Evolutionary conservation across 73 alveolate species (phyloP).

Genomic region (Paraurostyla sp.): DNA sequence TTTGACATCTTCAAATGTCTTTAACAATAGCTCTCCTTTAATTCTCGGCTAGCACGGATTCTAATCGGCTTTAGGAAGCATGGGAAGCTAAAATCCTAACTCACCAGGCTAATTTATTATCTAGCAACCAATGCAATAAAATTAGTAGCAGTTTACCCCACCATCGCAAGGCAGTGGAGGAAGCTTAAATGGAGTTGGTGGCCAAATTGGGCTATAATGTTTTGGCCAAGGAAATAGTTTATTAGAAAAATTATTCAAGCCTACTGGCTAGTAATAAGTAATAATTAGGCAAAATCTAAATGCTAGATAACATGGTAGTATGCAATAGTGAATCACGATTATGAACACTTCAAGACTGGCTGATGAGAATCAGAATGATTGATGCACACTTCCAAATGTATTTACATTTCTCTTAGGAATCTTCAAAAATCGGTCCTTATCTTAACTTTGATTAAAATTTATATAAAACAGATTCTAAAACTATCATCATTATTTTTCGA

Average conservation of each 20-base stretch:
- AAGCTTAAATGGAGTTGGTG: too few relatives aligned
- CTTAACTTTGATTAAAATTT: too few relatives aligned
- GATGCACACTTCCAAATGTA: too few relatives aligned
- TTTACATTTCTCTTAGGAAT: neutral
- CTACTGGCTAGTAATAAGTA: neutral
- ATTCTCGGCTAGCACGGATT: neutral
- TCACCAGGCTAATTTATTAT: conserved; percentile 12
- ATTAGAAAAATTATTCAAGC: neutral
- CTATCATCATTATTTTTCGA: too few relatives aligned
- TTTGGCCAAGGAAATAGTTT: conserved; percentile 7
- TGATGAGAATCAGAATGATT: too few relatives aligned
- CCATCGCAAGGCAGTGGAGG: neutral
- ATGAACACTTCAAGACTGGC: neutral
- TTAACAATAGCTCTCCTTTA: neutral
- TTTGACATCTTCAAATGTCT: neutral
- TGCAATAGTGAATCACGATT: neutral
- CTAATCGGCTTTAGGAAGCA: neutral
- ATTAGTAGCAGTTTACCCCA: neutral
- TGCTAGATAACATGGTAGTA: neutral
- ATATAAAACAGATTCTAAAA: too few relatives aligned
- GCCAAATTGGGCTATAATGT: too few relatives aligned
- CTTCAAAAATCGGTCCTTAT: conserved; percentile 9
- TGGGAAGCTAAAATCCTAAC: neutral
- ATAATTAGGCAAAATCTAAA: neutral
- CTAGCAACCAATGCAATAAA: neutral